A percentile compares a stretch with the other conserved stretches of the same genome.
phyloP scores from a whole-genome alignment of 805 yeast species.

The Candida argentea region DNA sequence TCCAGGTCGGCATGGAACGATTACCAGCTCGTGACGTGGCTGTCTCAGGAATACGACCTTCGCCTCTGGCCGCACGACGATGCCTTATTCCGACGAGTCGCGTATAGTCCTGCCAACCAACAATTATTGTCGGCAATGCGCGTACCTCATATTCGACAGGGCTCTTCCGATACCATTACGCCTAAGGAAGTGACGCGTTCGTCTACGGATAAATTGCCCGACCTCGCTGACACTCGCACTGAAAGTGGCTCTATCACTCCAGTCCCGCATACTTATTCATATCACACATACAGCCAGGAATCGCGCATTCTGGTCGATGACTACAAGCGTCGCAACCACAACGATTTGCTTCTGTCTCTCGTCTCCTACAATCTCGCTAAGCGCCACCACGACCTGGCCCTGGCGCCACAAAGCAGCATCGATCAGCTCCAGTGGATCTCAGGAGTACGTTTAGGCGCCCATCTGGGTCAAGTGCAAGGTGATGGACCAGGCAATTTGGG shows the following conservation, averaged over 20 bases:
- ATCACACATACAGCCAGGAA: conserved; percentile 26
- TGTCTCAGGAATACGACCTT: conserved; percentile 69
- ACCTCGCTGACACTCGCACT: background rate
- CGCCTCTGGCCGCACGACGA: conserved; percentile 62
- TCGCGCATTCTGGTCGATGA: conserved; percentile 26
- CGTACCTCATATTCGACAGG: too few relatives aligned
- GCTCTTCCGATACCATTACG: conserved; percentile 8
- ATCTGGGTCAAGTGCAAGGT: conserved; percentile 17
- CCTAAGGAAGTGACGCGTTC: conserved; percentile 3
- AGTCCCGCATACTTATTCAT: conserved; percentile 9
- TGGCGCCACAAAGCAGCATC: too few relatives aligned
- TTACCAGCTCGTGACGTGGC: conserved; percentile 90
- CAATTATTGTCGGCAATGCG: conserved; percentile 11
- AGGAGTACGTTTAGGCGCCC: conserved; percentile 71
- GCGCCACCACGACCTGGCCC: conserved; percentile 25
- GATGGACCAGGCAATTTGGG: conserved; percentile 57
- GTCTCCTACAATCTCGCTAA: conserved; percentile 24
- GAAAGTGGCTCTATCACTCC: conserved; percentile 1
- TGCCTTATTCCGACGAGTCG: conserved; percentile 24
- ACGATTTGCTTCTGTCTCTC: conserved; percentile 28
- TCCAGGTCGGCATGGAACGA: conserved; percentile 59
- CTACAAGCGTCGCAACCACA: conserved; percentile 19
- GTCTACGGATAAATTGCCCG: background rate
- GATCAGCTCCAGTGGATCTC: conserved; percentile 87
- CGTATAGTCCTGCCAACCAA: conserved; percentile 27